Base-by-base conservation (phyloP, 2,329 filamentous ascomycete species). In the Alternaria viburni region DNA sequence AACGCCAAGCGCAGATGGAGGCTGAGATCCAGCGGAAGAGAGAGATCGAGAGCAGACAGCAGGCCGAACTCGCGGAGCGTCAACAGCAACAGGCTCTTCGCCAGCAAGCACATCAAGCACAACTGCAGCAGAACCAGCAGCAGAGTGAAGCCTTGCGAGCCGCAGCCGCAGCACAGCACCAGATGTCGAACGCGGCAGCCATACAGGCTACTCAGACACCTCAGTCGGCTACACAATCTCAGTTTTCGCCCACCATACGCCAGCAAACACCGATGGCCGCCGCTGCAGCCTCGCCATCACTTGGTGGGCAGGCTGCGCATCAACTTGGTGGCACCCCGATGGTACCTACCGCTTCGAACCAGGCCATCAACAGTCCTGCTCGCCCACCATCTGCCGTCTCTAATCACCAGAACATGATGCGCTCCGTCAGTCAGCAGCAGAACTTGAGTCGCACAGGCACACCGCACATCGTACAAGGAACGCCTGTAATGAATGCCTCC, bases 201-300 rank as follows among this genome's bases (percentile, higher is more conserved):
- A 59, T 68, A 13, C 77, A 78, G 54, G 68, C 74, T 21, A 59
- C 67, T 15, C 77, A 78, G 57, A 72, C 77, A 59, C 86, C 89
- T 67, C 86, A 88, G 8, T 86, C 88, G 2, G 74, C 74, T n/a
- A 77, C 75, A 1, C 89, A 91, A 72, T 82, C 87, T 15, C 85
- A 87, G 5, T 89, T 88, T 2, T 89, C 91, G n/a, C 91, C 92
- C 3, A 76, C 83, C 32, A 74, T 81, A 9, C 75, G 81, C 30
- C 81, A 84, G 54, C 81, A 82, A 56, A 84, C 83, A 9, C 82
- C 83, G 13, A 81, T 84, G 77, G 78, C 72, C 8, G 69, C 79
- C 36, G 62, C 64, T 26, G 74, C 82, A n/a, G 82, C 81, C 10
- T 83, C 83, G 1, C 81, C 77, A 6, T 69, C 81, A 64, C 74